phyloP scores from a whole-genome alignment of 1,139 yeast species.

The Blastobotrys proliferans region DNA sequence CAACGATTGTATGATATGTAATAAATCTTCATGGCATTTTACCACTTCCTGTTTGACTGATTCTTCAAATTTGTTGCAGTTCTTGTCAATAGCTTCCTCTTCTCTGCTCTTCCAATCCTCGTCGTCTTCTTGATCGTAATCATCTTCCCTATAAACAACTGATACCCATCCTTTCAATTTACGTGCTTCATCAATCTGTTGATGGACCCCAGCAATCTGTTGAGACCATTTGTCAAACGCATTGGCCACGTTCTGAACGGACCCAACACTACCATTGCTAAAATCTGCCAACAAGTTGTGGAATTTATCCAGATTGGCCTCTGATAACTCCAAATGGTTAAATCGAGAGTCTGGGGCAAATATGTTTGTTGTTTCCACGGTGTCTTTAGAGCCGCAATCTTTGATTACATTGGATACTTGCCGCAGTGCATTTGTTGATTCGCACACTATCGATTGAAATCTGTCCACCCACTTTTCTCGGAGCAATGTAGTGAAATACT shows the following conservation, averaged over 20 bases:
- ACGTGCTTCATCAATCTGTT: conserved; percentile 14
- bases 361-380: neutral
- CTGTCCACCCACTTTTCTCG: conserved; percentile 21
- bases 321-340: neutral
- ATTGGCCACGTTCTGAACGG: conserved; percentile 11
- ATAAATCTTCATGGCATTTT: neutral
- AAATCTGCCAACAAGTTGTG: conserved; percentile 15
- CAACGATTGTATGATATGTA: neutral
- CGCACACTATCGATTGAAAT: conserved; percentile 18
- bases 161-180: conserved; percentile 14
- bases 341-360: conserved; percentile 1
- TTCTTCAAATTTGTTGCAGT: neutral
- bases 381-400: too few species aligned
- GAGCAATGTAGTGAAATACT: conserved; percentile 20
- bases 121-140: conserved; percentile 7
- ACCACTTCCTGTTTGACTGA: neutral
- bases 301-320: conserved; percentile 16
- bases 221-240: conserved; percentile 18
- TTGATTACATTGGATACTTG: neutral
- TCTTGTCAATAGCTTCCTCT: conserved; percentile 1
- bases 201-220: conserved; percentile 10
- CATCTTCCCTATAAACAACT: conserved; percentile 1
- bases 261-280: conserved; percentile 18
- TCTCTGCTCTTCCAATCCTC: conserved; percentile 7
- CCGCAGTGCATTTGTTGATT: conserved; percentile 9